These are phyloP conservation scores for Geotrichum fermentans DNA, from an alignment of 1,139 yeast genomes.

Conservation along the genomic window DNA sequence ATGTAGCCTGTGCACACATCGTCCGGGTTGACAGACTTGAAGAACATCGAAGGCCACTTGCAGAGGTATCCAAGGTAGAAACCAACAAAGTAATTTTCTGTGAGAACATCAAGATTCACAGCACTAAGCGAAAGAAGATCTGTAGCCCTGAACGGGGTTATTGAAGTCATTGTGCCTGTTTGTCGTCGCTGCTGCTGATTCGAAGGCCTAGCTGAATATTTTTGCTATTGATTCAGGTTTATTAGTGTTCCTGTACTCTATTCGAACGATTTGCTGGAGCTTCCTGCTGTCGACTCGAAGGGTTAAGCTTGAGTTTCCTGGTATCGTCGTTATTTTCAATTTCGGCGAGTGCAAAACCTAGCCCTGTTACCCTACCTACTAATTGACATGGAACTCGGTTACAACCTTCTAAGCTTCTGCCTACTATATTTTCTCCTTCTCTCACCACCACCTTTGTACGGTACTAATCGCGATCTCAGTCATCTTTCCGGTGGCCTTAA, in stretches of 20 bases:
- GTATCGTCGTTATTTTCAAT: neutral
- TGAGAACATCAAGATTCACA: conserved; percentile 78
- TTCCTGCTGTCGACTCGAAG: too few species aligned
- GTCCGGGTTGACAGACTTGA: conserved; percentile 54
- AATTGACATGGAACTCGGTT: too few species aligned
- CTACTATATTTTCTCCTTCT: too few species aligned
- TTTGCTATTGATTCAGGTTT: neutral
- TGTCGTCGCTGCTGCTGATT: too few species aligned
- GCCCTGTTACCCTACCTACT: too few species aligned
- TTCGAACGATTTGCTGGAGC: too few species aligned
- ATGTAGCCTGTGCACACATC: conserved; percentile 41
- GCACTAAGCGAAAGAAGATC: conserved; percentile 70
- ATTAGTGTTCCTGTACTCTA: neutral
- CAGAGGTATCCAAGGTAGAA: conserved; percentile 81
- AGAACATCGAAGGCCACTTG: conserved; percentile 85
- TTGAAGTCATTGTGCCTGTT: conserved; percentile 75
- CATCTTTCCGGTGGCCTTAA: too few species aligned
- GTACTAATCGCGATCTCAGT: too few species aligned
- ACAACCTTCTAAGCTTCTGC: too few species aligned
- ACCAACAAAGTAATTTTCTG: conserved; percentile 81
- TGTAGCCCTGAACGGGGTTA: conserved; percentile 78
- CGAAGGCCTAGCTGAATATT: neutral
- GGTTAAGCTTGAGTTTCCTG: too few species aligned
- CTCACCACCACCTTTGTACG: too few species aligned
- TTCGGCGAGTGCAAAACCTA: neutral